Evolutionary conservation across 768 basidiomycete genomes (phyloP), one percentile per base, ranked within the genome.

Genomic region (Myochromella boudieri): DNA sequence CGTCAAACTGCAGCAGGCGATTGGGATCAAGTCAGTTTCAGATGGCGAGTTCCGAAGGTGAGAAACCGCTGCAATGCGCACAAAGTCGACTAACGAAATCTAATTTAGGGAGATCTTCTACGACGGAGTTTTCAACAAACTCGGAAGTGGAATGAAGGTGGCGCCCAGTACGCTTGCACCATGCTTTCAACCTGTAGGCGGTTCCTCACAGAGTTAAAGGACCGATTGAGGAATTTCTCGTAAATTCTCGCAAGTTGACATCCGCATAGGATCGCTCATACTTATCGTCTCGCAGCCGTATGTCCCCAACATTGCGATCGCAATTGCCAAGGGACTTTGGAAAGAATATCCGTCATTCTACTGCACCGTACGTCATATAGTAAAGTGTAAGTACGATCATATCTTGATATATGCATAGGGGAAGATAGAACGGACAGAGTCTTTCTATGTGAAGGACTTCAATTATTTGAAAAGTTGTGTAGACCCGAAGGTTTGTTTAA

Each of bases 41-140:
- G 81, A 82, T 54, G 82, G 82, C 29, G 81, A 84, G 61, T 51
- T 73, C 51, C 64, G 60, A 55, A 68, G 64, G 68, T 69, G 10
- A 36, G 10, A 17, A 29, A 5, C 20, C 20, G 17, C 18, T 24
- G 15, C 34, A 14, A 17, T 12, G 4, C 4, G 3, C 4, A 26
- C 24, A 14, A 20, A 26, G n/a, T 18, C 29, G 18, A 20, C n/a
- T 22, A 18, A 27, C 24, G 9, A 5, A 21, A n/a, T n/a, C n/a
- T n/a, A n/a, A n/a, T n/a, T 4, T 55, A 81, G 81, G 55, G 68
- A 67, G 36, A 70, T 74, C 61, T 84, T 80, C 57, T 82, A 67
- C 47, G 80, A 84, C 36, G 82, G 82, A 8, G 80, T 84, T 14
- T 83, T 82, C 60, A 74, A 84, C 55, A 80, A 76, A 46, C 61